Base-by-base conservation (phyloP, 169 alveolate genomes). In the Cryptosporidium sp. region DNA sequence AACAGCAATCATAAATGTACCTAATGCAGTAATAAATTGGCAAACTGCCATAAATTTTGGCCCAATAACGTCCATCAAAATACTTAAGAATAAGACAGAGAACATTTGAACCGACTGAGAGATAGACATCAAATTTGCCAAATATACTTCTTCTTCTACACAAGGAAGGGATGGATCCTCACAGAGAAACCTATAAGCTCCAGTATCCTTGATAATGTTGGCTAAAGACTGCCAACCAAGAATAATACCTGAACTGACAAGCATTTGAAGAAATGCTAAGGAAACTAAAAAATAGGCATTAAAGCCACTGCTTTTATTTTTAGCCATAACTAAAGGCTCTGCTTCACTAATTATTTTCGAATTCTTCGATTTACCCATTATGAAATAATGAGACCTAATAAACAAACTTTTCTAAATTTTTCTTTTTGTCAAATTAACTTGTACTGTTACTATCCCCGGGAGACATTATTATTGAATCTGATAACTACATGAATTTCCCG, bases 151-250 rank as follows among this genome's bases (percentile, higher is more conserved):
- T 65, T 80, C 89, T 33, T 60, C 62, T 31, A 80, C 42, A n/a
- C 89, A 62, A 61, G 89, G 89, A 26, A 80, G 18, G 21, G 89
- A 42, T 29, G 89, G 89, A 65, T 80, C 75, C 16, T 80, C 75
- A 44, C 89, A 65, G 12, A 65, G 39, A 39, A 80, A 80, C 62
- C 75, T 35, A 31, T 62, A 80, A 3, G 35, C 62, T n/a, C 75
- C 69, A 6, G 18, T 42, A 35, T 33, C 52, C 26, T 80, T 80
- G 26, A 80, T 80, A 39, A 80, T 39, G 65, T 80, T 80, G 0
- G 89, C 89, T 44, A 80, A 48, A 10, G 89, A 80, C 23, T 60
- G 89, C 89, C 89, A 80, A 26, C 89, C 89, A n/a, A 80, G 62
- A 26, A 80, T 80, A 21, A 80, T 80, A 14, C 89, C 89, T 10